A percentile compares a stretch with the other conserved stretches of the same genome.
These are phyloP conservation scores for Phoenix roebelenii DNA, from an alignment of 176 grass and related monocot species.

Conservation along the genomic window DNA sequence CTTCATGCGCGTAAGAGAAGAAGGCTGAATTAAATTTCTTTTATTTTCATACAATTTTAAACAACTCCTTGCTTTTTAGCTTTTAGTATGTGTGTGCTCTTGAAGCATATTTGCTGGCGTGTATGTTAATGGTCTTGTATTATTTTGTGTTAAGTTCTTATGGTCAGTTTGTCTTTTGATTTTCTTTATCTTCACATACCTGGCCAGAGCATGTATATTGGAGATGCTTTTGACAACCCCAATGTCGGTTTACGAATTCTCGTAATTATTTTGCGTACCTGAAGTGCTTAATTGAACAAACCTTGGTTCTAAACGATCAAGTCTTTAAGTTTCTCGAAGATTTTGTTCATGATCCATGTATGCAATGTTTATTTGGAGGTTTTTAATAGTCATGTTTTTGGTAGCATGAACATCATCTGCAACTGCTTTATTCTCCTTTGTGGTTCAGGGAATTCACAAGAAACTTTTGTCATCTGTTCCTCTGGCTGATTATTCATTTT, in stretches of 20 bases:
- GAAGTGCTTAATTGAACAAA: constrained; percentile 2
- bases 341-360: too few relatives aligned
- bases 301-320: background rate
- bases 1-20: constrained; percentile 60
- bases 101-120: too few relatives aligned
- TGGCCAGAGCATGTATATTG: background rate
- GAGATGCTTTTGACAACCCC: background rate
- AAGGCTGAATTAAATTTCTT: constrained; percentile 61
- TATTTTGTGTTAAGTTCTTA: too few relatives aligned
- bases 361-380: too few relatives aligned
- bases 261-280: background rate
- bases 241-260: background rate
- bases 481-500: too few relatives aligned
- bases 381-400: too few relatives aligned
- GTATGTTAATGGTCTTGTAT: too few relatives aligned
- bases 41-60: constrained; percentile 16
- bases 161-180: background rate
- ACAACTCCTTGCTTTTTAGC: constrained; percentile 19
- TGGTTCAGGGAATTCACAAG: too few relatives aligned
- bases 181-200: background rate
- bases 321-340: background rate
- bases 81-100: too few relatives aligned
- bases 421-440: too few relatives aligned
- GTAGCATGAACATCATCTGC: too few relatives aligned
- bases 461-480: too few relatives aligned